A percentile compares a stretch with the other conserved stretches of the same genome.
phyloP scores from a whole-genome alignment of 2,329 filamentous ascomycete species.

The Claviceps sp. region DNA sequence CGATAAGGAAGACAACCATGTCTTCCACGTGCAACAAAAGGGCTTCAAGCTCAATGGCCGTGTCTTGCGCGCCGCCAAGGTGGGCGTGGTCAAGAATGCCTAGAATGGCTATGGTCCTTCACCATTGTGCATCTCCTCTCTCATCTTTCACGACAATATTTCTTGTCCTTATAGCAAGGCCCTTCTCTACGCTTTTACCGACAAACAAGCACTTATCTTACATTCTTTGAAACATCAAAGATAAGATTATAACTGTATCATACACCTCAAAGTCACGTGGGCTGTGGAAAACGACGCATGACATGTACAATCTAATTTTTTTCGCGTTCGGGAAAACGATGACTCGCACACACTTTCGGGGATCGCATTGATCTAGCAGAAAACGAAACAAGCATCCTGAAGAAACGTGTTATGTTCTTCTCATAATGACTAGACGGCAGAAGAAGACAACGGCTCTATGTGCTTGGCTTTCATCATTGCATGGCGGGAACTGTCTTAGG shows the following conservation, averaged over 20 bases:
- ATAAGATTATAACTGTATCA: slow-evolving; percentile 3
- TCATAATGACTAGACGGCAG: slow-evolving; percentile 23
- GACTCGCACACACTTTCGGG: slow-evolving; percentile 10
- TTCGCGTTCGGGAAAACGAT: not conserved
- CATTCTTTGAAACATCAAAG: not conserved
- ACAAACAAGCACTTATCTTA: not conserved
- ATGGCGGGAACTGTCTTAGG: slow-evolving; percentile 11
- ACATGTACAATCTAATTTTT: slow-evolving; percentile 10
- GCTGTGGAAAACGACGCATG: slow-evolving; percentile 3
- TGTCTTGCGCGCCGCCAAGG: slow-evolving; percentile 82
- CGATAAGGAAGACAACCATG: slow-evolving; percentile 78
- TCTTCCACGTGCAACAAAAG: slow-evolving; percentile 90
- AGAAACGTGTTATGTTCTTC: slow-evolving; percentile 31
- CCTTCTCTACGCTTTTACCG: not conserved
- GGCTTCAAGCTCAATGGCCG: slow-evolving; percentile 90
- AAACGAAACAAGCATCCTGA: not conserved
- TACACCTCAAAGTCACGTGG: not conserved
- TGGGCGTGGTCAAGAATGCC: slow-evolving; percentile 84
- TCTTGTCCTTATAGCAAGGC: too few species aligned
- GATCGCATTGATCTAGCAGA: slow-evolving; percentile 20
- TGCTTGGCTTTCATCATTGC: slow-evolving; percentile 8
- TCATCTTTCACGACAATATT: not conserved
- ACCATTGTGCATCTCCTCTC: not conserved
- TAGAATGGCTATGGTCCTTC: slow-evolving; percentile 12
- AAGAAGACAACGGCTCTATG: not conserved